Evolutionary conservation across 139 green algal species (phyloP), one percentile per base, ranked within the genome.

Genomic region (Chlamydomonas sp.): DNA sequence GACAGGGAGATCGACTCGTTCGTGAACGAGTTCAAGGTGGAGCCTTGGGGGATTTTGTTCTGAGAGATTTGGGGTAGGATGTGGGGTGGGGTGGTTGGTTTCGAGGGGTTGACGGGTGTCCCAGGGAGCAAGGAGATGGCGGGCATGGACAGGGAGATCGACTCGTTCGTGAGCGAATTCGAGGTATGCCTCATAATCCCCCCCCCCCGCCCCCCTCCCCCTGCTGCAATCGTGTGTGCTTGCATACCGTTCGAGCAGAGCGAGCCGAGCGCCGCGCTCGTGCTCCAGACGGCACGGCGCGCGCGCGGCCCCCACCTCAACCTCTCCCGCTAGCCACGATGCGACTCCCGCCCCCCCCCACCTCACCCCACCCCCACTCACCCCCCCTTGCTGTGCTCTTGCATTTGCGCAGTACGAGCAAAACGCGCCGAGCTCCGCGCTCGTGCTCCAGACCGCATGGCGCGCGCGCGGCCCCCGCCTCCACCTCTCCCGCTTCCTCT

Each of bases 401-500:
- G n/a, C n/a, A n/a, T n/a, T n/a, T n/a, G n/a, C n/a, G n/a, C n/a
- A n/a, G 54, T 63, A 63, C 54, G 54, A 63, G 26, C 54, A 35
- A 6, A 66, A 70, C 38, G 65, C 65, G 24, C 75, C 75, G 0
- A 65, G 70, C 5, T 70, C 75, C 5, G 75, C 75, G 35, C 30
- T 73, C 3, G 29, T 33, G 24, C 29, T 81, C 34, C 75, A 81
- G 70, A 70, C 75, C 10, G 70, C 65, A 16, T 81, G 75, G 75
- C 64, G 75, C 1, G 75, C 75, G 16, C 48, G 58, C 0, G 20
- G 36, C 1, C 65, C 63, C 5, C 65, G 75, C 5, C 39, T 76
- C 24, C 58, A 77, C n/a, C 71, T 81, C 36, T 64, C 35, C 63
- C 13, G 63, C 33, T 78, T 73, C 57, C 35, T n/a, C 4, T 38